Evolutionary conservation across 768 basidiomycete species (phyloP).

Genomic region (Podaxis carcinomalis): DNA sequence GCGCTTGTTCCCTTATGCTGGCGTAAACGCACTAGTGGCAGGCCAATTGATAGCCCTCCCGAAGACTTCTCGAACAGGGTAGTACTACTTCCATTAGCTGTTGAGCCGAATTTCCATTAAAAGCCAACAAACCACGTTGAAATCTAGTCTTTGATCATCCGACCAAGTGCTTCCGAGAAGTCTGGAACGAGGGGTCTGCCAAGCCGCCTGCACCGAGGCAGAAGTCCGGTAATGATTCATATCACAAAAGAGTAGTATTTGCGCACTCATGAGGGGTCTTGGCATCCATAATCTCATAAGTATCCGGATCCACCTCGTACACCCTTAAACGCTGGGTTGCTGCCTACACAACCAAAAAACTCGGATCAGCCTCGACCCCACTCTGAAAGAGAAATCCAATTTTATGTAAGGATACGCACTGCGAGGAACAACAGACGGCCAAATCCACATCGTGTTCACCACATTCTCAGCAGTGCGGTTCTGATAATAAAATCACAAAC

Average conservation of each 20-base stretch:
- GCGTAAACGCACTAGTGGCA: constrained; percentile 34
- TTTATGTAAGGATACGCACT: constrained; percentile 26
- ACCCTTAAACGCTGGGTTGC: constrained; percentile 53
- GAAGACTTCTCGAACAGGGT: constrained; percentile 52
- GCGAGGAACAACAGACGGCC: constrained; percentile 53
- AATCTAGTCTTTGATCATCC: neutral
- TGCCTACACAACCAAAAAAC: constrained; percentile 28
- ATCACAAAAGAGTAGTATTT: neutral
- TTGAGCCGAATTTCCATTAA: neutral
- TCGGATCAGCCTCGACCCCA: neutral
- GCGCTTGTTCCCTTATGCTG: constrained; percentile 52
- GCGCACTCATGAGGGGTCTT: constrained; percentile 43
- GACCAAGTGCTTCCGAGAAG: constrained; percentile 30
- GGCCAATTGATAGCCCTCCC: constrained; percentile 36
- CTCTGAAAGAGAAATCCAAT: neutral
- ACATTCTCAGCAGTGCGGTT: constrained; percentile 41
- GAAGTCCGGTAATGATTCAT: constrained; percentile 13
- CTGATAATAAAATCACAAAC: constrained; percentile 48
- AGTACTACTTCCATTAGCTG: constrained; percentile 51
- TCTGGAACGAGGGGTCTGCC: constrained; percentile 39
- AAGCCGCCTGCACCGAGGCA: constrained; percentile 29
- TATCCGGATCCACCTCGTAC: constrained; percentile 64
- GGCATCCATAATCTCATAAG: constrained; percentile 60
- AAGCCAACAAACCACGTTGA: neutral
- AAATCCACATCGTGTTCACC: constrained; percentile 43